These are phyloP conservation scores for Cladorrhinum samala DNA, from an alignment of 495 filamentous ascomycete species.

Conservation along the genomic window DNA sequence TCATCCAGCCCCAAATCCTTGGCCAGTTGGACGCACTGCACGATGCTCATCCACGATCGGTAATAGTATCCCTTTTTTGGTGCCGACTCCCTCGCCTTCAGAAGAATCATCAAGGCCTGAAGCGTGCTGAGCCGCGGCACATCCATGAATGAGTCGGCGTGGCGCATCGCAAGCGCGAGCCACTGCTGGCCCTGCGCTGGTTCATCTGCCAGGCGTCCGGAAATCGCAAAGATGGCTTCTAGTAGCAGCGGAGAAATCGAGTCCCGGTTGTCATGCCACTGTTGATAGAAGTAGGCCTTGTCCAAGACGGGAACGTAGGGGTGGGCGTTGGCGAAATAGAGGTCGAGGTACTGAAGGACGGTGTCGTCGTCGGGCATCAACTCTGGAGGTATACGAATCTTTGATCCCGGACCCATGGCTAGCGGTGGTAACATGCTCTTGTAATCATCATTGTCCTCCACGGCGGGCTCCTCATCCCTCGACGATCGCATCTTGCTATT, in stretches of 20 bases:
- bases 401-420: slow-evolving; percentile 59
- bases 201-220: slow-evolving; percentile 75
- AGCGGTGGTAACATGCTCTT: slow-evolving; percentile 58
- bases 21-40: slow-evolving; percentile 85
- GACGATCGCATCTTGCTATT: slow-evolving; percentile 59
- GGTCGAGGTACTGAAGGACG: slow-evolving; percentile 78
- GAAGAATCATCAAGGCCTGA: slow-evolving; percentile 78
- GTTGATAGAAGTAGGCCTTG: slow-evolving; percentile 74
- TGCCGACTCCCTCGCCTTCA: slow-evolving; percentile 86
- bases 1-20: slow-evolving; percentile 90
- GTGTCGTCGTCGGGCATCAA: slow-evolving; percentile 89
- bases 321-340: slow-evolving; percentile 89
- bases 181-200: slow-evolving; percentile 83
- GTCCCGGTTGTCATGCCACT: slow-evolving; percentile 82
- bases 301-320: slow-evolving; percentile 95
- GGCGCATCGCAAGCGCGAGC: slow-evolving; percentile 87
- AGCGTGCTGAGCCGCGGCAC: slow-evolving; percentile 89
- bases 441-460: slow-evolving; percentile 69
- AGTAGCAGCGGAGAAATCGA: slow-evolving; percentile 88
- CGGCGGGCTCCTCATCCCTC: slow-evolving; percentile 62
- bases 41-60: slow-evolving; percentile 95
- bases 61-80: slow-evolving; percentile 96
- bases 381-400: slow-evolving; percentile 84
- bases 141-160: slow-evolving; percentile 95
- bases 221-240: slow-evolving; percentile 94